Percentiles rank a stretch among this genome's conserved stretches.
Evolutionary conservation across 2,329 filamentous ascomycete genomes (phyloP).

Genomic region (Neobulgaria alba): DNA sequence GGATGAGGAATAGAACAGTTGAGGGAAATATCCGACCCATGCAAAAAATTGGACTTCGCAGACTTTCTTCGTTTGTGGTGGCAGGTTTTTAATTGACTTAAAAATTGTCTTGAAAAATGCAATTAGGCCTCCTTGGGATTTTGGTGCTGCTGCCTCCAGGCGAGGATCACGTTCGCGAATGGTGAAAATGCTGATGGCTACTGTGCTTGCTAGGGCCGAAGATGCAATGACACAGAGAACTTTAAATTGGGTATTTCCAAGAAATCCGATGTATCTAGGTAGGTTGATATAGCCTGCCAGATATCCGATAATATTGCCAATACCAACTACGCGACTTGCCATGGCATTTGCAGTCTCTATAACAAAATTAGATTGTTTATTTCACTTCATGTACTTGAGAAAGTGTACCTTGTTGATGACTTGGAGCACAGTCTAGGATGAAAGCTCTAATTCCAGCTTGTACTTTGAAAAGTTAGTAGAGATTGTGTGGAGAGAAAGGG

Average conservation of each 20-base stretch:
- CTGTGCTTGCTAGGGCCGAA: constrained; percentile 59
- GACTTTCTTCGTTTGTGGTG: constrained; percentile 73
- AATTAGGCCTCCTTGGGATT: constrained; percentile 56
- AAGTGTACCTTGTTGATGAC: constrained; percentile 65
- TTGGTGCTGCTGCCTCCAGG: constrained; percentile 53
- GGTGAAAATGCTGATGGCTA: constrained; percentile 58
- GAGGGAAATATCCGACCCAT: constrained; percentile 94
- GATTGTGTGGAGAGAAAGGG: not conserved
- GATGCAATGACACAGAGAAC: constrained; percentile 81
- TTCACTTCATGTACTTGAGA: not conserved
- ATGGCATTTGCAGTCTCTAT: constrained; percentile 71
- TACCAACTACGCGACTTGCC: constrained; percentile 77
- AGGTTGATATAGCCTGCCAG: constrained; percentile 79
- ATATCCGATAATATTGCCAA: constrained; percentile 88
- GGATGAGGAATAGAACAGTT: constrained; percentile 90
- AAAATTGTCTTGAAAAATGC: constrained; percentile 75
- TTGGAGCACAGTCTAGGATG: constrained; percentile 85
- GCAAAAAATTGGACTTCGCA: constrained; percentile 78
- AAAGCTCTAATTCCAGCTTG: constrained; percentile 88
- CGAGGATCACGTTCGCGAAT: constrained; percentile 77
- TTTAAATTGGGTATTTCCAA: constrained; percentile 88
- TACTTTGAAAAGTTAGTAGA: constrained; percentile 39
- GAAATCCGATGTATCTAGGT: constrained; percentile 63
- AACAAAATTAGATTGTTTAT: constrained; percentile 1
- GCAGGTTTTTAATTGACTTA: constrained; percentile 67